phyloP scores from a whole-genome alignment of 176 grass and related monocot species.

The Cocos nucifera region DNA sequence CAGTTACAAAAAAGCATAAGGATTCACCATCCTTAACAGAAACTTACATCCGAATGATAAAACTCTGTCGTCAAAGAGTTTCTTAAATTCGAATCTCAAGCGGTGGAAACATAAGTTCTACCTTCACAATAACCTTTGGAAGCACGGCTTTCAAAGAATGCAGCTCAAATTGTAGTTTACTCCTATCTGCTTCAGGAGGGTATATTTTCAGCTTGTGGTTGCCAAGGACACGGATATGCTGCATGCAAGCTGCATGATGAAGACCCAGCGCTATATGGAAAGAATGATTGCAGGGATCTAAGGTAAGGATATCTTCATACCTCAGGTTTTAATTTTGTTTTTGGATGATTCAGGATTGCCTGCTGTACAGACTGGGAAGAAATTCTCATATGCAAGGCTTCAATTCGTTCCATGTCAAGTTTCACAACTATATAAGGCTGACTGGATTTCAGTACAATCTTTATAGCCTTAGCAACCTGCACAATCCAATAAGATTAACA shows the following conservation, averaged over 20 bases:
- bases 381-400: constrained; percentile 52
- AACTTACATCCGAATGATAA: no score
- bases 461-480: constrained; percentile 49
- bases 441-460: constrained; percentile 53
- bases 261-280: not conserved
- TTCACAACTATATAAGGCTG: constrained; percentile 59
- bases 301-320: constrained; percentile 20
- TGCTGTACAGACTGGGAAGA: constrained; percentile 52
- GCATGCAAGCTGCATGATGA: constrained; percentile 16
- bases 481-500: constrained; percentile 8
- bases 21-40: constrained; percentile 10
- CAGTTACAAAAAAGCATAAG: constrained; percentile 19
- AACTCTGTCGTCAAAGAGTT: no score
- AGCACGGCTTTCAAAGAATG: constrained; percentile 61
- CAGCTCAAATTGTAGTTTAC: constrained; percentile 66
- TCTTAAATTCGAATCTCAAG: no score
- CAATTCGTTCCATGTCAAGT: constrained; percentile 69
- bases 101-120: constrained; percentile 4
- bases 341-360: constrained; percentile 84
- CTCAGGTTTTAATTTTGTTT: constrained; percentile 85
- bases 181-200: constrained; percentile 56
- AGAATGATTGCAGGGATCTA: no score
- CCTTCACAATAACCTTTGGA: constrained; percentile 96
- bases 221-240: constrained; percentile 57
- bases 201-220: constrained; percentile 73